A percentile compares a stretch with the other conserved stretches of the same genome.
Conservation (phyloP, 2,329 filamentous ascomycete genomes). For the Dothistroma septosporum region DNA sequence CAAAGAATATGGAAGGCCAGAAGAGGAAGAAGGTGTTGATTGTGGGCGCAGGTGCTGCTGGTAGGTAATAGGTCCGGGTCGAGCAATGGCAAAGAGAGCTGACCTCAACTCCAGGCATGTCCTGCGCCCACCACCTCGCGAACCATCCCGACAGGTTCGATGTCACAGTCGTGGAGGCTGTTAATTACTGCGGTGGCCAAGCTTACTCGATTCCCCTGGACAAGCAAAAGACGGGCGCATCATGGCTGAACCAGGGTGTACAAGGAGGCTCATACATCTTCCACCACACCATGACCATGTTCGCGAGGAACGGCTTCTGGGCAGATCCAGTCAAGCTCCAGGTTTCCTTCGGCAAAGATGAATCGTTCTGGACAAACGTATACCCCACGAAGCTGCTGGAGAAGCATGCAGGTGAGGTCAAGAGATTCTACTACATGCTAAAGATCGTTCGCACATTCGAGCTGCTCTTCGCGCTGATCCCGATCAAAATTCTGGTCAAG, state of each 20-base stretch:
- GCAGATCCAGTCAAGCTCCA: slow-evolving; percentile 58
- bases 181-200: slow-evolving; percentile 57
- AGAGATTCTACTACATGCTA: slow-evolving; percentile 52
- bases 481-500: slow-evolving; percentile 61
- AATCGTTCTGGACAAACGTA: slow-evolving; percentile 63
- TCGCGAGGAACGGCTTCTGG: slow-evolving; percentile 53
- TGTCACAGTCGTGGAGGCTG: slow-evolving; percentile 59
- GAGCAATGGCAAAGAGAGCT: slow-evolving; percentile 3
- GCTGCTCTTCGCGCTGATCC: slow-evolving; percentile 56
- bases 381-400: slow-evolving; percentile 58
- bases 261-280: slow-evolving; percentile 64
- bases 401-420: slow-evolving; percentile 54
- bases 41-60: slow-evolving; percentile 60
- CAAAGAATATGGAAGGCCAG: slow-evolving; percentile 34
- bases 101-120: slow-evolving; percentile 45
- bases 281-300: slow-evolving; percentile 64
- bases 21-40: slow-evolving; percentile 50
- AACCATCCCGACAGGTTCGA: slow-evolving; percentile 63
- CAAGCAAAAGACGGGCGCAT: slow-evolving; percentile 53
- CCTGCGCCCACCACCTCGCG: slow-evolving; percentile 62
- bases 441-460: slow-evolving; percentile 58
- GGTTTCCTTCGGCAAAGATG: slow-evolving; percentile 60
- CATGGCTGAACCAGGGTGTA: slow-evolving; percentile 60
- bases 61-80: slow-evolving; percentile 40
- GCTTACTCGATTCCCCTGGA: slow-evolving; percentile 57